Evolutionary conservation across 495 filamentous ascomycete genomes (phyloP).

Genomic region (Aspergillus panamensis): DNA sequence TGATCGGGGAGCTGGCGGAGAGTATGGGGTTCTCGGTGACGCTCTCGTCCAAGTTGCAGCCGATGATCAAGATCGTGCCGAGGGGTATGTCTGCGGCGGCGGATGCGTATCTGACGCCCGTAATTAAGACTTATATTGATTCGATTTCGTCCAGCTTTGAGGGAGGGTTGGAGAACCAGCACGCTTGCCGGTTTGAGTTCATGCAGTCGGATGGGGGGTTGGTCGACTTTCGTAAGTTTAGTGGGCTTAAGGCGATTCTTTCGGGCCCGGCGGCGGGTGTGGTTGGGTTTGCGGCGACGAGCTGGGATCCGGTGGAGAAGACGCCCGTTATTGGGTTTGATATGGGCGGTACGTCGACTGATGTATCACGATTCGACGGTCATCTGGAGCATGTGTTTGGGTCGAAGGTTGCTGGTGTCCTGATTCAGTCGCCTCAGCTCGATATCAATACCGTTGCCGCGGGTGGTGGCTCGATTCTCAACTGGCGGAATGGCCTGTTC

Average conservation of each 20-base stretch:
- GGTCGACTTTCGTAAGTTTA: conserved; percentile 55
- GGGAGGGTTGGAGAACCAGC: conserved; percentile 48
- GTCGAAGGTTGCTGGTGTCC: conserved; percentile 92
- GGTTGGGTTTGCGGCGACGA: conserved; percentile 92
- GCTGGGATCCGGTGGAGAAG: conserved; percentile 80
- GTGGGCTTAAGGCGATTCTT: conserved; percentile 55
- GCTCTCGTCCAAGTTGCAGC: conserved; percentile 63
- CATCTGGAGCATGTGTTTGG: conserved; percentile 97
- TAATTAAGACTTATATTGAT: conserved; percentile 87
- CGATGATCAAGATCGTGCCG: conserved; percentile 76
- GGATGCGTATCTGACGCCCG: conserved; percentile 93
- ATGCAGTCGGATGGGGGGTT: conserved; percentile 57
- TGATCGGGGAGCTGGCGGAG: conserved; percentile 47
- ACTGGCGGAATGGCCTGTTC: conserved; percentile 89
- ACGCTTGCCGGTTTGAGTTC: conserved; percentile 48
- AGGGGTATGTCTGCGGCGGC: conserved; percentile 89
- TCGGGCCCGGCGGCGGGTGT: conserved; percentile 66
- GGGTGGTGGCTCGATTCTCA: conserved; percentile 84
- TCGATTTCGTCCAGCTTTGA: conserved; percentile 71
- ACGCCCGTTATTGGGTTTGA: conserved; percentile 95
- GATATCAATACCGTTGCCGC: conserved; percentile 98
- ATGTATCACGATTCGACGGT: conserved; percentile 90
- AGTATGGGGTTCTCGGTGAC: conserved; percentile 55
- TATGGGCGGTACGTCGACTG: conserved; percentile 94
- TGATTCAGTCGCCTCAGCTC: conserved; percentile 90